phyloP scores from a whole-genome alignment of 345 rosid genomes.

The Lepidium aucheri region DNA sequence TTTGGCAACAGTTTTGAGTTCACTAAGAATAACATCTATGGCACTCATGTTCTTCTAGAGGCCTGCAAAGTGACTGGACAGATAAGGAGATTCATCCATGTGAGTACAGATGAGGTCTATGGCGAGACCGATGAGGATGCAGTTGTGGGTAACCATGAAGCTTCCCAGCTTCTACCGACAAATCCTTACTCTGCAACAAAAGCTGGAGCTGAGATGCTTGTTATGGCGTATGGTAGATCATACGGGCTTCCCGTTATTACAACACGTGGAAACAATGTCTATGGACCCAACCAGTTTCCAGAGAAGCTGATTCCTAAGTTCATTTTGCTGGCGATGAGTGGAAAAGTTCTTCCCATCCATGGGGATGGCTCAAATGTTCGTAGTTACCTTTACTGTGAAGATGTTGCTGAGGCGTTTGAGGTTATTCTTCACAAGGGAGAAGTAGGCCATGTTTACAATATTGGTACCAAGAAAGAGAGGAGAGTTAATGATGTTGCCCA shows the following conservation, averaged over 20 bases:
- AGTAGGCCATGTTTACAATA: constrained; percentile 77
- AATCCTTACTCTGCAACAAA: constrained; percentile 83
- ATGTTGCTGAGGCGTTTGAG: constrained; percentile 82
- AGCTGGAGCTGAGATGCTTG: constrained; percentile 89
- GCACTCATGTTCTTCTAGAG: constrained; percentile 74
- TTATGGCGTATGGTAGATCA: constrained; percentile 81
- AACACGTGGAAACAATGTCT: constrained; percentile 82
- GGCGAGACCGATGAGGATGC: constrained; percentile 91
- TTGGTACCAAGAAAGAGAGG: constrained; percentile 82
- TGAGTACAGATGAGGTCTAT: constrained; percentile 79
- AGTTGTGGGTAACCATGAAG: constrained; percentile 74
- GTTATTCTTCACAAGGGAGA: constrained; percentile 77
- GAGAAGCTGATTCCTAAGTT: constrained; percentile 76
- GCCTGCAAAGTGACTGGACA: constrained; percentile 87
- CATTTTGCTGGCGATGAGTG: constrained; percentile 59
- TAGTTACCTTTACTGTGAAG: constrained; percentile 72
- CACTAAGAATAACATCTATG: constrained; percentile 73
- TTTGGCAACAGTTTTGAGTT: constrained; percentile 87
- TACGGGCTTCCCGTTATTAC: constrained; percentile 81
- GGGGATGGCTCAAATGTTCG: constrained; percentile 76
- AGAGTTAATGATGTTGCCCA: constrained; percentile 78
- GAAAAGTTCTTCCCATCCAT: constrained; percentile 61
- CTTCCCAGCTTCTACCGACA: constrained; percentile 78
- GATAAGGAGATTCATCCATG: constrained; percentile 75
- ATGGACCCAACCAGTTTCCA: constrained; percentile 79